Conservation (phyloP, 192 early-diverging fungal genomes). For the Coemansia asiatica region DNA sequence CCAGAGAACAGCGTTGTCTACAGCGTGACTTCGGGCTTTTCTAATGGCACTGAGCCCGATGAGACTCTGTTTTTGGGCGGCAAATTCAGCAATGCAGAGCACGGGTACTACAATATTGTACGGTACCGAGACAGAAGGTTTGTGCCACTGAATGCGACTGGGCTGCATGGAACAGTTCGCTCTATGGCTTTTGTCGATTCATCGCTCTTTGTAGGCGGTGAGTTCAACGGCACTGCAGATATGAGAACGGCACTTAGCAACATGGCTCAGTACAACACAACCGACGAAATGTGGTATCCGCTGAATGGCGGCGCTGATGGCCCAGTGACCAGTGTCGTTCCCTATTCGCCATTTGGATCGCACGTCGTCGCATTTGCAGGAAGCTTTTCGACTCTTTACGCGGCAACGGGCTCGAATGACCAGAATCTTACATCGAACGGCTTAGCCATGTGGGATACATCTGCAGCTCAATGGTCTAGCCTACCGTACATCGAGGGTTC, state of each 20-base stretch:
- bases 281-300: conserved; percentile 37
- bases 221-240: conserved; percentile 45
- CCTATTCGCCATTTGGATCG: conserved; percentile 47
- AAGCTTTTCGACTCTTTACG: conserved; percentile 24
- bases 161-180: conserved; percentile 34
- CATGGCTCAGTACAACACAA: conserved; percentile 48
- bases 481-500: conserved; percentile 36
- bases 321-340: conserved; percentile 47
- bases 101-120: conserved; percentile 60
- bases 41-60: conserved; percentile 21
- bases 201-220: conserved; percentile 43
- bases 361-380: conserved; percentile 32
- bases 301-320: conserved; percentile 55
- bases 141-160: conserved; percentile 26
- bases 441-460: conserved; percentile 44
- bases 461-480: conserved; percentile 32
- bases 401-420: conserved; percentile 2
- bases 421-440: conserved; percentile 14
- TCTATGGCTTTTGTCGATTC: conserved; percentile 34
- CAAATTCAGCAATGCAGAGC: conserved; percentile 46
- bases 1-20: conserved; percentile 55
- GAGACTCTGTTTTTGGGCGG: conserved; percentile 63
- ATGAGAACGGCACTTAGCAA: conserved; percentile 20
- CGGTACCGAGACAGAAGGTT: conserved; percentile 50
- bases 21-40: conserved; percentile 34